Conservation (phyloP, 805 yeast species). For the Saccharomycopsis fibuligera region DNA sequence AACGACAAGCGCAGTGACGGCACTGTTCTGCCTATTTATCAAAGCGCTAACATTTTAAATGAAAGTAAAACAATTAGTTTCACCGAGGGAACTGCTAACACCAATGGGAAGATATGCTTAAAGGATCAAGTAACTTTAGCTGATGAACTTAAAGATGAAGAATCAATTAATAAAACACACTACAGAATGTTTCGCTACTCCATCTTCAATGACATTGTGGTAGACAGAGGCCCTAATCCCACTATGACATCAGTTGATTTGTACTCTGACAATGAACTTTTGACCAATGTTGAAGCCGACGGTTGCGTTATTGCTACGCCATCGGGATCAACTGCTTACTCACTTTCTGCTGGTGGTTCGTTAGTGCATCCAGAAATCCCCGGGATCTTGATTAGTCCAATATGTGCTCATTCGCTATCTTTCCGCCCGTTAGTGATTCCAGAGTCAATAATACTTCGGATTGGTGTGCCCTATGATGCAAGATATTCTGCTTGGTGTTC, state of each 20-base stretch:
- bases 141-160: constrained; percentile 24
- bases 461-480: constrained; percentile 31
- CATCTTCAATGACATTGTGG: constrained; percentile 46
- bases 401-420: constrained; percentile 47
- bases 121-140: constrained; percentile 18
- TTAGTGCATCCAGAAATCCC: constrained; percentile 49
- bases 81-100: too few relatives aligned
- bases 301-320: constrained; percentile 62
- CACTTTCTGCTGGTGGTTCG: constrained; percentile 48
- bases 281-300: constrained; percentile 63
- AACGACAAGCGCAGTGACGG: too few relatives aligned
- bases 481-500: constrained; percentile 33
- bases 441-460: constrained; percentile 28
- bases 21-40: too few relatives aligned
- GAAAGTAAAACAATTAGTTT: neutral
- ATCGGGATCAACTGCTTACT: constrained; percentile 59
- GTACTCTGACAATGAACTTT: constrained; percentile 39
- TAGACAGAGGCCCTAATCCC: constrained; percentile 48
- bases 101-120: too few relatives aligned
- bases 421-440: constrained; percentile 50
- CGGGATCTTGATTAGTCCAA: constrained; percentile 49
- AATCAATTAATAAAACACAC: constrained; percentile 25
- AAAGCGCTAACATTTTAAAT: neutral
- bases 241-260: constrained; percentile 46
- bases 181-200: constrained; percentile 28